Percentiles rank a stretch among this genome's conserved stretches.
These are phyloP conservation scores for Rickenella mellea DNA, from an alignment of 768 basidiomycete genomes.

Conservation along the genomic window DNA sequence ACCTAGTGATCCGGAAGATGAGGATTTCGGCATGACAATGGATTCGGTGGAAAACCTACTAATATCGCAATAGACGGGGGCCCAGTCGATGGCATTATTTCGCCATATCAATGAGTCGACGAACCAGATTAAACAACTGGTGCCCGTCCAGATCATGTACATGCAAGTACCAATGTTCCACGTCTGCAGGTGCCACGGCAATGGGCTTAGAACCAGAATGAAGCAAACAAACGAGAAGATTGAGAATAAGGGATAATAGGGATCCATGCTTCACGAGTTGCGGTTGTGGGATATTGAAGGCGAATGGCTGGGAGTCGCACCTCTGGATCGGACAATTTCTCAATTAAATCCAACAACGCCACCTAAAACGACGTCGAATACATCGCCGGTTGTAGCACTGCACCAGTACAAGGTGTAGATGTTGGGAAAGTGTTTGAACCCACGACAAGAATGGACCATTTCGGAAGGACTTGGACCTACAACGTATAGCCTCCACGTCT, in stretches of 20 bases:
- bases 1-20: constrained; percentile 16
- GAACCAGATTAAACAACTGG: constrained; percentile 16
- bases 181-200: background rate
- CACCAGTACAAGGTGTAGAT: too few species aligned
- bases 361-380: too few species aligned
- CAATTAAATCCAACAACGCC: too few species aligned
- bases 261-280: background rate
- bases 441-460: too few species aligned
- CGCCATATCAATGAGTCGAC: constrained; percentile 30
- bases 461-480: too few species aligned
- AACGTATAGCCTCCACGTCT: too few species aligned
- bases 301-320: too few species aligned
- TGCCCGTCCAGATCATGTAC: constrained; percentile 22
- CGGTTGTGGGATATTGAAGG: too few species aligned
- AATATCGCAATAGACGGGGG: constrained; percentile 48
- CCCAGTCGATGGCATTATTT: constrained; percentile 17
- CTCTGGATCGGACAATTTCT: too few species aligned
- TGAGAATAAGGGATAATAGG: background rate
- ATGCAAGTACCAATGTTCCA: constrained; percentile 23
- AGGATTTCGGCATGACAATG: background rate
- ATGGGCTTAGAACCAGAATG: background rate
- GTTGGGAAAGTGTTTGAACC: too few species aligned
- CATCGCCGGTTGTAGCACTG: too few species aligned
- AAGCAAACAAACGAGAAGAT: background rate
- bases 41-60: constrained; percentile 22